A percentile compares a stretch with the other conserved stretches of the same genome.
Evolutionary conservation across 768 basidiomycete species (phyloP).

Genomic region (Sarcomyxa edulis): DNA sequence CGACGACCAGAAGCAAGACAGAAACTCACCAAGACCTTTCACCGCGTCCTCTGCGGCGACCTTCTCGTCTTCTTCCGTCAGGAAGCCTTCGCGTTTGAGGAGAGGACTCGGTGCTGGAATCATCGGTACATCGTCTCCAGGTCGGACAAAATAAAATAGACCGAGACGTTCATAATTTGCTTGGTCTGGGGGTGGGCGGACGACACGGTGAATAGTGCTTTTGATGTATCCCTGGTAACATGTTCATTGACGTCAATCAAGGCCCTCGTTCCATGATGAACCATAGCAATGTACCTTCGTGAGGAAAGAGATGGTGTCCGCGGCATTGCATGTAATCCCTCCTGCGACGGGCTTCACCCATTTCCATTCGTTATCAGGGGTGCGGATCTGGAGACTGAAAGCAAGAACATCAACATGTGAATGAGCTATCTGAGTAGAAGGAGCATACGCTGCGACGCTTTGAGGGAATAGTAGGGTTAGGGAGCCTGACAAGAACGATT

Average conservation of each 20-base stretch:
- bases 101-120: slow-evolving; percentile 34
- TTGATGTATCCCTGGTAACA: slow-evolving; percentile 35
- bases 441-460: slow-evolving; percentile 20
- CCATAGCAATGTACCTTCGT: no score
- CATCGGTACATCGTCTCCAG: slow-evolving; percentile 32
- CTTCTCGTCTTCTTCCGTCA: slow-evolving; percentile 13
- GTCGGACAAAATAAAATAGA: slow-evolving; percentile 39
- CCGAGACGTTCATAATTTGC: slow-evolving; percentile 34
- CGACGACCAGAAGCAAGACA: neutral
- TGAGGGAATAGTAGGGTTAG: slow-evolving; percentile 33
- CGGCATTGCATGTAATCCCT: slow-evolving; percentile 29
- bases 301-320: slow-evolving; percentile 39
- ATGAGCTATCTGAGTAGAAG: no score
- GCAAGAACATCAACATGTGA: neutral
- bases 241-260: neutral
- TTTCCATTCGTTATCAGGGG: slow-evolving; percentile 27
- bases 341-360: slow-evolving; percentile 26
- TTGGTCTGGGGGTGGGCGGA: slow-evolving; percentile 43
- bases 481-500: slow-evolving; percentile 21
- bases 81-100: slow-evolving; percentile 29
- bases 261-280: neutral
- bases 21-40: slow-evolving; percentile 14
- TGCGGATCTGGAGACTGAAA: slow-evolving; percentile 28
- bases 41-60: slow-evolving; percentile 9
- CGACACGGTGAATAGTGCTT: slow-evolving; percentile 43